Evolutionary conservation across 1,284 basidiomycete species (phyloP), one percentile per base, ranked within the genome.

Genomic region (Ustilago trichophora): DNA sequence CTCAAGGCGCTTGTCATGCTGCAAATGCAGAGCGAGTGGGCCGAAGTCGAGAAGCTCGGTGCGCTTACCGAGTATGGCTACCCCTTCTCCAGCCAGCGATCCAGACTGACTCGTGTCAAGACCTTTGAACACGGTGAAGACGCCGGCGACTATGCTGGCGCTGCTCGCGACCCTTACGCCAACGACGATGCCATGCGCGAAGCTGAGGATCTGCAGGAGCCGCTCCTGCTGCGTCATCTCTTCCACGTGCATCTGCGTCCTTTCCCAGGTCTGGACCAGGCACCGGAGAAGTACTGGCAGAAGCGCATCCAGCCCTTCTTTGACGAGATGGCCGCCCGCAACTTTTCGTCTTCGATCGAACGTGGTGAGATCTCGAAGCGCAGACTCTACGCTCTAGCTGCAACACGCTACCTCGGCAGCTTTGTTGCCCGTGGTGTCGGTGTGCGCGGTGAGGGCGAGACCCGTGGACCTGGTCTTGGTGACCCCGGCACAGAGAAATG

Each of bases 1-100:
- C 56, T 80, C 66, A 78, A 77, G 53, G 67, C 73, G 46, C 72
- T 80, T 11, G 72, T 80, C 34, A 70, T 71, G 67, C 59, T 80
- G 34, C 76, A 78, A 51, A 77, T 78, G 75, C 72, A 77, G 49
- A 53, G 42, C 41, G 78, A 80, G 45, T 77, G 60, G 62, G 47
- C 50, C 21, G 72, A 76, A 33, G 46, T 80, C 11, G 78, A 72
- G 27, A 73, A 66, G 40, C 69, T 77, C 12, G 75, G 75, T 18
- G 75, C 66, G 15, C 44, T 80, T 13, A 73, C 75, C 13, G 55
- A 72, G 51, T 80, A 80, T 34, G 78, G 77, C 24, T 77, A 72
- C 40, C 78, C 78, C 19, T 80, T 80, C 47, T 54, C 68, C 8
- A 71, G 44, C 58, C 53, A 60, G 26, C 51, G 73, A 15, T 69